A percentile compares a stretch with the other conserved stretches of the same genome.
Evolutionary conservation across 495 filamentous ascomycete genomes (phyloP).

Genomic region (Lasiosphaeris hirsuta): DNA sequence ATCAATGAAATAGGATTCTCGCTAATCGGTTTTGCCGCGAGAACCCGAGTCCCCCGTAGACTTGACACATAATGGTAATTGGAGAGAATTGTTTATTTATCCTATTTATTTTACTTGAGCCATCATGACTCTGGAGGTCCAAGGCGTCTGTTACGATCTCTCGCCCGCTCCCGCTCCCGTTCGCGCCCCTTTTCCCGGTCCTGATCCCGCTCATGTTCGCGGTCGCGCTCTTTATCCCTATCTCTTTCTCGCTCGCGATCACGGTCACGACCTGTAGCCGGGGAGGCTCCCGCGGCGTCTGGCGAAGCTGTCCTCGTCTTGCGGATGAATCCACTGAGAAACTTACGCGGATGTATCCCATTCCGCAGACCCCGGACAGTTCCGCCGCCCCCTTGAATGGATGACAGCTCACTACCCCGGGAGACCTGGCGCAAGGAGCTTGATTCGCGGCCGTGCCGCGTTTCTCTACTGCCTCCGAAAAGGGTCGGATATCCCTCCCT

Average conservation of each 20-base stretch:
- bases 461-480: slow-evolving; percentile 37
- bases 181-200: background rate
- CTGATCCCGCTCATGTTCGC: slow-evolving; percentile 11
- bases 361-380: slow-evolving; percentile 39
- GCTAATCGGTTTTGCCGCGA: no score
- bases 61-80: background rate
- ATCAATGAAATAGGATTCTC: no score
- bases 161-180: slow-evolving; percentile 2
- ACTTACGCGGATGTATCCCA: slow-evolving; percentile 41
- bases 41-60: no score
- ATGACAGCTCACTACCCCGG: slow-evolving; percentile 30
- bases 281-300: slow-evolving; percentile 19
- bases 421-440: slow-evolving; percentile 39
- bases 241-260: slow-evolving; percentile 21
- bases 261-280: background rate
- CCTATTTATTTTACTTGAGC: background rate
- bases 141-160: background rate
- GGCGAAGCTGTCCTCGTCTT: slow-evolving; percentile 35
- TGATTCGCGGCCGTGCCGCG: slow-evolving; percentile 41
- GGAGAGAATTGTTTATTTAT: background rate
- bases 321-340: slow-evolving; percentile 47
- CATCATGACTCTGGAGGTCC: no score
- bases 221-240: slow-evolving; percentile 31
- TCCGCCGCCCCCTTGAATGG: slow-evolving; percentile 23
- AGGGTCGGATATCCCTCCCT: slow-evolving; percentile 30